These are phyloP conservation scores for Fusarium coffeatum DNA, from an alignment of 2,329 filamentous ascomycete genomes.

Conservation along the genomic window DNA sequence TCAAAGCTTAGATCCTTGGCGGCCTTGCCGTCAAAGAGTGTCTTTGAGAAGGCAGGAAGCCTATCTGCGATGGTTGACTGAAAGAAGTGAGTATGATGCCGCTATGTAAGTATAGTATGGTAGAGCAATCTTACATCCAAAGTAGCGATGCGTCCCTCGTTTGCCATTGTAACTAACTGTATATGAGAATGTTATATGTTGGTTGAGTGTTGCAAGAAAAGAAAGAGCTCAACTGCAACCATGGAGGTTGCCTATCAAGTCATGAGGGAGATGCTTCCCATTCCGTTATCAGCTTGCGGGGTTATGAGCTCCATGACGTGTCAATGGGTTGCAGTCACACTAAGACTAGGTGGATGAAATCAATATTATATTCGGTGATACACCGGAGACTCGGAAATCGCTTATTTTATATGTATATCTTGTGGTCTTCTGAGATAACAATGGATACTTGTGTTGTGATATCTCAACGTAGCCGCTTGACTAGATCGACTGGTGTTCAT, in stretches of 20 bases:
- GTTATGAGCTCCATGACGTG: slow-evolving; percentile 41
- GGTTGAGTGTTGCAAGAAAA: slow-evolving; percentile 15
- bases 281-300: slow-evolving; percentile 41
- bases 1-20: slow-evolving; percentile 81
- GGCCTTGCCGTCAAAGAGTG: slow-evolving; percentile 80
- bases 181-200: slow-evolving; percentile 3
- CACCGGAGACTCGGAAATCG: slow-evolving; percentile 45
- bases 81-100: slow-evolving; percentile 16
- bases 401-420: slow-evolving; percentile 7
- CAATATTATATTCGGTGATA: slow-evolving; percentile 44
- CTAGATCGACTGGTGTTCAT: not conserved
- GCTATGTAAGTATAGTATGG: not conserved
- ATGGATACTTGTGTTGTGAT: slow-evolving; percentile 1
- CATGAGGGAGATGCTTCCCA: slow-evolving; percentile 32
- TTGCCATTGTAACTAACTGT: slow-evolving; percentile 35
- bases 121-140: slow-evolving; percentile 52
- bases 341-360: slow-evolving; percentile 2
- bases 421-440: slow-evolving; percentile 7
- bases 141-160: slow-evolving; percentile 46
- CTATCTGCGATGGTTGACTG: slow-evolving; percentile 74
- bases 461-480: not conserved
- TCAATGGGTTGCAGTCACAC: slow-evolving; percentile 19
- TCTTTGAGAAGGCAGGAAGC: slow-evolving; percentile 76
- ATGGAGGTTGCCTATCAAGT: slow-evolving; percentile 9
- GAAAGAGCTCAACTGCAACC: not conserved